A percentile compares a stretch with the other conserved stretches of the same genome.
Conservation (phyloP, 345 rosid species). For the Populus davidiana region DNA sequence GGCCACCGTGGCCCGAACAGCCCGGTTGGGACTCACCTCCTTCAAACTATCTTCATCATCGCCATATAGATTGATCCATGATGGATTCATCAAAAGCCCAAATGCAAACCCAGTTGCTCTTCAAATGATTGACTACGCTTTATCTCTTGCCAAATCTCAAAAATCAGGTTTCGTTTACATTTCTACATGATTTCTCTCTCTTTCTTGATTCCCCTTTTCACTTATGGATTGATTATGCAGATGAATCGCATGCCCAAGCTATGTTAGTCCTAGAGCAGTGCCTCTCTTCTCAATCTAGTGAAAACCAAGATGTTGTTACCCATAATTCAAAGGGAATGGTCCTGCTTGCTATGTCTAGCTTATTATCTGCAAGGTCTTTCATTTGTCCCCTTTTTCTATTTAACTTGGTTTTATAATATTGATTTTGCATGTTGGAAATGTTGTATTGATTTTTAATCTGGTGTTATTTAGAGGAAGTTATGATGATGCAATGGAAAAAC, state of each 20-base stretch:
- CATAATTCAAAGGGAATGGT: slow-evolving; percentile 60
- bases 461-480: slow-evolving; percentile 46
- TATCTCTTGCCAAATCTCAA: slow-evolving; percentile 63
- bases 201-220: neutral
- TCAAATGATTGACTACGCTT: slow-evolving; percentile 90
- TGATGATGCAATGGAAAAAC: slow-evolving; percentile 64
- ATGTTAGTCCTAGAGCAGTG: slow-evolving; percentile 84
- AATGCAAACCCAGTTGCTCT: slow-evolving; percentile 62
- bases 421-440: neutral
- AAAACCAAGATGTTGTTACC: slow-evolving; percentile 34
- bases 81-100: slow-evolving; percentile 36
- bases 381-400: neutral
- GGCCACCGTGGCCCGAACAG: slow-evolving; percentile 9
- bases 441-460: neutral
- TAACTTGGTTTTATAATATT: neutral
- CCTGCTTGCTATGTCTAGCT: slow-evolving; percentile 79
- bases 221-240: slow-evolving; percentile 18
- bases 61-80: slow-evolving; percentile 46
- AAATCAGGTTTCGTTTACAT: slow-evolving; percentile 53
- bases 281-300: slow-evolving; percentile 49
- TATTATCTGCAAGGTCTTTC: slow-evolving; percentile 59
- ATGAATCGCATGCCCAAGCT: slow-evolving; percentile 73
- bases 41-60: slow-evolving; percentile 1
- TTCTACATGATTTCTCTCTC: neutral
- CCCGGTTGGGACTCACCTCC: neutral